A percentile compares a stretch with the other conserved stretches of the same genome.
These are phyloP conservation scores for Albatrellus ellisii DNA, from an alignment of 768 basidiomycete genomes.

Conservation along the genomic window DNA sequence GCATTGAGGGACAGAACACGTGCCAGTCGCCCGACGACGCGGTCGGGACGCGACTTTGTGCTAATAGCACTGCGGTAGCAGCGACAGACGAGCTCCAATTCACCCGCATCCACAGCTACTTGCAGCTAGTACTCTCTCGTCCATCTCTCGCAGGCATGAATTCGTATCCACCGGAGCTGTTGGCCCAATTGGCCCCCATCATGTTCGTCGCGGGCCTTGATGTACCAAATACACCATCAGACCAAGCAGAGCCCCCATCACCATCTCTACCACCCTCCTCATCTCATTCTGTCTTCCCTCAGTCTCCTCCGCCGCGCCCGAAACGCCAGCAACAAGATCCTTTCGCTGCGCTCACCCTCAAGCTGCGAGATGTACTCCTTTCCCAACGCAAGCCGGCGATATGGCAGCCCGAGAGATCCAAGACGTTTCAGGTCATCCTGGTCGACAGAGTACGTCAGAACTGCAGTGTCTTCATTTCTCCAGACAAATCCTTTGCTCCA, in stretches of 20 bases:
- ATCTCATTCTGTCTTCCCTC: too few species aligned
- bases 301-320: slow-evolving; percentile 13
- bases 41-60: too few species aligned
- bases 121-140: not conserved
- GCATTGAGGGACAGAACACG: too few species aligned
- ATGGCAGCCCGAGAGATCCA: slow-evolving; percentile 61
- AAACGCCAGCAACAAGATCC: slow-evolving; percentile 34
- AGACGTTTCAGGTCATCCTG: slow-evolving; percentile 69
- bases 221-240: slow-evolving; percentile 7
- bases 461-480: not conserved
- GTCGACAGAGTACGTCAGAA: slow-evolving; percentile 52
- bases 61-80: too few species aligned
- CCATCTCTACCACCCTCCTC: slow-evolving; percentile 9
- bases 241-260: slow-evolving; percentile 11
- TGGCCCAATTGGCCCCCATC: slow-evolving; percentile 81
- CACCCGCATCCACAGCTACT: not conserved
- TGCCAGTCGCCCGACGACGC: too few species aligned
- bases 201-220: slow-evolving; percentile 92
- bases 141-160: slow-evolving; percentile 44
- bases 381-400: slow-evolving; percentile 49
- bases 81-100: not conserved
- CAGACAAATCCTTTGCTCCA: slow-evolving; percentile 13
- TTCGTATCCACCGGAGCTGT: slow-evolving; percentile 81
- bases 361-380: slow-evolving; percentile 60
- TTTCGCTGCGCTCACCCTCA: slow-evolving; percentile 42